Base-by-base conservation (phyloP, 2,329 filamentous ascomycete species). In the Neofusicoccum parvum region DNA sequence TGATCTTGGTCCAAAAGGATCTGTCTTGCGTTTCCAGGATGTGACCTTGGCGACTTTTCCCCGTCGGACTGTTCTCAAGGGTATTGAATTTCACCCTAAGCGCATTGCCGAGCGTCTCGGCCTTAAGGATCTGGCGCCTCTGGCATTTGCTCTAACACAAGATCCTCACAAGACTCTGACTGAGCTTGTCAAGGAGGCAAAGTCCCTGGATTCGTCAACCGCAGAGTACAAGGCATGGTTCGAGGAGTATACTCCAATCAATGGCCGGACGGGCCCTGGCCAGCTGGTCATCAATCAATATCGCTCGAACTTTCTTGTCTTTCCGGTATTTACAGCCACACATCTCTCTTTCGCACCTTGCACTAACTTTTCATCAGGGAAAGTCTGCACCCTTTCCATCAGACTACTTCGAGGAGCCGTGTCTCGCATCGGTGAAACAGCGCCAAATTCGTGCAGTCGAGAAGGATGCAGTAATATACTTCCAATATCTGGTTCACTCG, bases 1-100 rank as follows among this genome's bases (percentile, higher is more conserved):
- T 73, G 85, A 92, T 66, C 82, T 94, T 9, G 89, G 88, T 0
- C 56, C 73, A 0, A 68, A 83, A 1, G 90, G 90, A 0, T 81
- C 82, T 0, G 87, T 96, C 0, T 80, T 88, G 0, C 89, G 94
- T 65, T 85, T 96, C 36, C 82, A 85, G 65, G 89, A 92, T 54
- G 75, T 94, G 1, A 82, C 86, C 39, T 41, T 74, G 73, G 75
- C 94, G 1, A 82, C 86, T 34, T 46, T 74, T 72, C 67, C 74
- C 79, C 70, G 65, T 66, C 67, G 56, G 66, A 67, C 63, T 69
- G 74, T 65, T 36, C 72, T 73, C 59, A 67, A 71, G 32, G 65
- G 60, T 43, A 56, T 68, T 6, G 68, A 72, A 37, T 82, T 80
- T 59, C 76, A 79, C 66, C 81, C 85, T 43, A 20, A 76, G 67